phyloP scores from a whole-genome alignment of 2,329 filamentous ascomycete genomes.

The Trichocomaceae sp. region DNA sequence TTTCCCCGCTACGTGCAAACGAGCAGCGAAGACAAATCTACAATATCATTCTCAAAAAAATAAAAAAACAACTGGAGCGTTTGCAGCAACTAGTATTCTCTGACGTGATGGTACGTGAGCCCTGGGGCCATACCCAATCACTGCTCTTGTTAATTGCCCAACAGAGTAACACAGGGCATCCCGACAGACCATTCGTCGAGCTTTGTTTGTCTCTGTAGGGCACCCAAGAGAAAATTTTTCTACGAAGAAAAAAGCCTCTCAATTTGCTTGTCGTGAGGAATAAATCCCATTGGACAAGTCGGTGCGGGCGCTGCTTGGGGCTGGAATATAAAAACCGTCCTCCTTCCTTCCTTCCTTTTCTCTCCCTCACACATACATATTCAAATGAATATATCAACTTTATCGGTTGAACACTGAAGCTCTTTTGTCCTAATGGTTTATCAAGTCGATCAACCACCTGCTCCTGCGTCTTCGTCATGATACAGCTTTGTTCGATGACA shows the following conservation, averaged over 20 bases:
- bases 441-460: background rate
- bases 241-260: background rate
- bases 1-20: too few species aligned
- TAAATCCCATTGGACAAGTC: background rate
- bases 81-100: background rate
- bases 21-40: too few species aligned
- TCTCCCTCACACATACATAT: background rate
- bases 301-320: background rate
- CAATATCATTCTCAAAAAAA: too few species aligned
- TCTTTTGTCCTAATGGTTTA: background rate
- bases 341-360: background rate
- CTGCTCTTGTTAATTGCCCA: background rate
- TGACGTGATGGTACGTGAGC: background rate
- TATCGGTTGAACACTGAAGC: background rate
- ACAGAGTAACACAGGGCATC: background rate
- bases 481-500: too few species aligned
- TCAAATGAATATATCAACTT: background rate
- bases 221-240: background rate
- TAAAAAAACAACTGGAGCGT: background rate
- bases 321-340: background rate
- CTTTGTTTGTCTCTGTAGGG: background rate
- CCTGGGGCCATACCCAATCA: too few species aligned
- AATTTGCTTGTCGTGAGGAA: background rate
- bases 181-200: too few species aligned
- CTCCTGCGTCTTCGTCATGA: too few species aligned